Conservation (phyloP, 805 yeast species). For the Dipodascopsis uninucleata region DNA sequence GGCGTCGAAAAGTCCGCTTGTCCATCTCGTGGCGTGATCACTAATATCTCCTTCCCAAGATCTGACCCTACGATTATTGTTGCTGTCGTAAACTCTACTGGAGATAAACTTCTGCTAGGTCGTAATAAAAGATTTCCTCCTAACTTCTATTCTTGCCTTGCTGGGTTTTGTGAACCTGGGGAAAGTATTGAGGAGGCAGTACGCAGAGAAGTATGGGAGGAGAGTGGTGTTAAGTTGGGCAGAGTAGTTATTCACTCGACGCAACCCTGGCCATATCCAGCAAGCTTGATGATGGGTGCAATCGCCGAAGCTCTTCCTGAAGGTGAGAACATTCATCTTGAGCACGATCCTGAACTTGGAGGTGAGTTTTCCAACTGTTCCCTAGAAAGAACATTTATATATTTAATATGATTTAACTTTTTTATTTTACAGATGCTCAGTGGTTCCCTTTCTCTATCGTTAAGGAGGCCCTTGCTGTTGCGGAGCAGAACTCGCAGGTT, state of each 20-base stretch:
- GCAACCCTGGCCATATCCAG: constrained; percentile 99
- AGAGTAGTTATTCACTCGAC: constrained; percentile 61
- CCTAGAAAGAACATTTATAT: no score
- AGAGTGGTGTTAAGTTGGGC: constrained; percentile 71
- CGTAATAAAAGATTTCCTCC: constrained; percentile 58
- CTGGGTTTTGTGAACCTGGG: constrained; percentile 95
- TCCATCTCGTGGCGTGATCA: constrained; percentile 46
- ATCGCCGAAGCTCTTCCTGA: constrained; percentile 68
- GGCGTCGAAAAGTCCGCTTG: constrained; percentile 33
- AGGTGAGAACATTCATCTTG: constrained; percentile 63
- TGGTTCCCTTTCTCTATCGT: constrained; percentile 70
- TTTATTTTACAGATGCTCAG: constrained; percentile 57
- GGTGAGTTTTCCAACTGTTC: constrained; percentile 5
- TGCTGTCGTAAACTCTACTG: constrained; percentile 63
- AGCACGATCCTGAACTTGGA: constrained; percentile 77
- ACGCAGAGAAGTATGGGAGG: constrained; percentile 90
- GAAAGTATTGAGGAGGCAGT: constrained; percentile 89
- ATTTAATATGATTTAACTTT: not conserved
- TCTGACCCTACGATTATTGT: constrained; percentile 87
- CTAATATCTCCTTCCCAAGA: constrained; percentile 85
- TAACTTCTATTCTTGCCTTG: constrained; percentile 67
- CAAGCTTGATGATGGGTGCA: constrained; percentile 90
- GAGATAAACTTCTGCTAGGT: constrained; percentile 65
- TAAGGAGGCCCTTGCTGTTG: constrained; percentile 37
- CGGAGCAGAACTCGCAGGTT: constrained; percentile 18